Conservation (phyloP, 441 rosid genomes). For the Populus hybrid region DNA sequence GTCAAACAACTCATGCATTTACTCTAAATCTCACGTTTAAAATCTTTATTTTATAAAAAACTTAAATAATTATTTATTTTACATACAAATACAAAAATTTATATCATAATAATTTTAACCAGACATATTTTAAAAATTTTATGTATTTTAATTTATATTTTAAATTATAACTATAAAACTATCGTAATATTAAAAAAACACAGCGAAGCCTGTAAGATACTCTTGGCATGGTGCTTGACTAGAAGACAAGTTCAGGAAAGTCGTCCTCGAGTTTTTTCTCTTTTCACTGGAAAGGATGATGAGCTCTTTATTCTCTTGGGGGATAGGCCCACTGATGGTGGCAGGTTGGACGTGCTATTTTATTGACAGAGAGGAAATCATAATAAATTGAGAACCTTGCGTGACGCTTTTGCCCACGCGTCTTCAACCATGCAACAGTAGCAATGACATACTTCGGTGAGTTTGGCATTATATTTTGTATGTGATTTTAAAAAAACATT, state of each 20-base stretch:
- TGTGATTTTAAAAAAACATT: too few relatives aligned
- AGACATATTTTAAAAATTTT: too few relatives aligned
- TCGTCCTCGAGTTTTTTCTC: not conserved
- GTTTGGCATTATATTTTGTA: too few relatives aligned
- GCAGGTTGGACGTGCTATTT: not conserved
- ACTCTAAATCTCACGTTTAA: too few relatives aligned
- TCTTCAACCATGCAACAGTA: not conserved
- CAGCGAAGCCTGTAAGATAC: not conserved
- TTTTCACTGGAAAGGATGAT: not conserved
- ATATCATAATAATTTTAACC: too few relatives aligned
- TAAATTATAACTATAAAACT: not conserved
- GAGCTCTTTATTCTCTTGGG: not conserved
- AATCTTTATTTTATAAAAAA: too few relatives aligned
- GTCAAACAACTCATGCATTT: too few relatives aligned
- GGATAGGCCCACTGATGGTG: not conserved
- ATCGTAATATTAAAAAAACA: too few relatives aligned
- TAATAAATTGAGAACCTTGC: not conserved
- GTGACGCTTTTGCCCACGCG: constrained; percentile 16
- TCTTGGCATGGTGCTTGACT: not conserved
- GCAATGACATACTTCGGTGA: too few relatives aligned
- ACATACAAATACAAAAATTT: not conserved
- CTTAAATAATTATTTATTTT: too few relatives aligned
- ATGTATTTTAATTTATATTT: too few relatives aligned
- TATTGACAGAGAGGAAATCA: not conserved
- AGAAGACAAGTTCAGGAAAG: not conserved